Evolutionary conservation across 1,284 basidiomycete species (phyloP).

Genomic region (Ganoderma multipileum): DNA sequence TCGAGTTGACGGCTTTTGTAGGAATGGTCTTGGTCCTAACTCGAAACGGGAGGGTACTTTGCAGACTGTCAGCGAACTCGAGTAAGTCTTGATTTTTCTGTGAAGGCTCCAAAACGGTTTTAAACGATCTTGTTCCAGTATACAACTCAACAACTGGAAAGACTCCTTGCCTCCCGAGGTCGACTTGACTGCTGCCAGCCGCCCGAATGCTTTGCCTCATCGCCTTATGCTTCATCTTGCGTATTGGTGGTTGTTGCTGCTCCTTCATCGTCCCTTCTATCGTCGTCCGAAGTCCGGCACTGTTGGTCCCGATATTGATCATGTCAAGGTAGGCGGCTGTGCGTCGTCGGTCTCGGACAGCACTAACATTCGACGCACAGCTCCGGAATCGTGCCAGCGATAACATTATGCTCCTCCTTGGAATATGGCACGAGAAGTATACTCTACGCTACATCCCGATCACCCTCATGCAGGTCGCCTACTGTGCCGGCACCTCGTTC

Average conservation of each 20-base stretch:
- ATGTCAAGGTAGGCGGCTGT: conserved; percentile 50
- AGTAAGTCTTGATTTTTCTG: conserved; percentile 43
- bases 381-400: conserved; percentile 70
- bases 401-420: conserved; percentile 66
- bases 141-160: conserved; percentile 68
- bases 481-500: conserved; percentile 70
- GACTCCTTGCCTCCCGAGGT: conserved; percentile 60
- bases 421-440: conserved; percentile 63
- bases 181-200: conserved; percentile 56
- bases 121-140: conserved; percentile 42
- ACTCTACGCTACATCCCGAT: conserved; percentile 67
- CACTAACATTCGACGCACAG: conserved; percentile 38
- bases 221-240: conserved; percentile 68
- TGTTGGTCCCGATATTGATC: conserved; percentile 53
- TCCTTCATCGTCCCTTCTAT: conserved; percentile 73
- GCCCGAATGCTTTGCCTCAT: conserved; percentile 61
- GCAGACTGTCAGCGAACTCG: conserved; percentile 59
- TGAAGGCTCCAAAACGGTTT: not conserved
- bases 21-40: conserved; percentile 50
- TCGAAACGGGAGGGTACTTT: conserved; percentile 48
- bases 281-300: conserved; percentile 51
- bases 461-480: conserved; percentile 68
- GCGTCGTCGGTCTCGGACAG: not conserved
- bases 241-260: conserved; percentile 69
- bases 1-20: conserved; percentile 29